Evolutionary conservation across 2,329 filamentous ascomycete species (phyloP).

Genomic region (Aspergillus chevalieri): DNA sequence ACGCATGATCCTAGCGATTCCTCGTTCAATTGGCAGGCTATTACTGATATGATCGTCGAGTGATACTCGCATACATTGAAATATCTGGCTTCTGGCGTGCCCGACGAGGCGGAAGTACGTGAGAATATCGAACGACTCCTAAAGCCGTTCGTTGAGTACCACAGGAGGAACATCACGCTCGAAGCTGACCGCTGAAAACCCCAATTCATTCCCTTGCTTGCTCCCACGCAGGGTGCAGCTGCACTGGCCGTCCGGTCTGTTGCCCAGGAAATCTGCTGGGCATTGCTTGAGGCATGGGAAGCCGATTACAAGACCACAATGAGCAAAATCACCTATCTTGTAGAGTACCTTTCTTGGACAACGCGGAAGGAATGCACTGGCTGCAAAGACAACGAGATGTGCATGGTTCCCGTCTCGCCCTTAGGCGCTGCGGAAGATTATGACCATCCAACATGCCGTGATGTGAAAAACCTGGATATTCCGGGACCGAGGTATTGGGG

Average conservation of each 20-base stretch:
- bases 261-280: conserved; percentile 27
- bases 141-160: conserved; percentile 7
- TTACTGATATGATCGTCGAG: conserved; percentile 56
- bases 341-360: conserved; percentile 52
- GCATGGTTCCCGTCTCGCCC: conserved; percentile 60
- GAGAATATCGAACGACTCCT: conserved; percentile 3
- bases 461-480: conserved; percentile 11
- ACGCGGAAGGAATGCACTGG: conserved; percentile 53
- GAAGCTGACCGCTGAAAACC: conserved; percentile 4
- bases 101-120: neutral
- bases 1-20: conserved; percentile 16
- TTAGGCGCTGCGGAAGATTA: conserved; percentile 52
- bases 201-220: conserved; percentile 5
- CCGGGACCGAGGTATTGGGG: conserved; percentile 3
- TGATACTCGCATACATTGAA: conserved; percentile 52
- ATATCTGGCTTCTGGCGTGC: conserved; percentile 8
- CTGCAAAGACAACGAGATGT: conserved; percentile 51
- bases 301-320: too few relatives aligned
- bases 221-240: conserved; percentile 13
- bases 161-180: neutral
- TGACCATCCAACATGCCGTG: conserved; percentile 42
- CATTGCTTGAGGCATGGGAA: conserved; percentile 20
- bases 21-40: conserved; percentile 55
- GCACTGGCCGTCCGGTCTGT: conserved; percentile 24
- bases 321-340: conserved; percentile 37